Evolutionary conservation across 306 rosid genomes (phyloP).

Genomic region (Pyrus betulifolia): DNA sequence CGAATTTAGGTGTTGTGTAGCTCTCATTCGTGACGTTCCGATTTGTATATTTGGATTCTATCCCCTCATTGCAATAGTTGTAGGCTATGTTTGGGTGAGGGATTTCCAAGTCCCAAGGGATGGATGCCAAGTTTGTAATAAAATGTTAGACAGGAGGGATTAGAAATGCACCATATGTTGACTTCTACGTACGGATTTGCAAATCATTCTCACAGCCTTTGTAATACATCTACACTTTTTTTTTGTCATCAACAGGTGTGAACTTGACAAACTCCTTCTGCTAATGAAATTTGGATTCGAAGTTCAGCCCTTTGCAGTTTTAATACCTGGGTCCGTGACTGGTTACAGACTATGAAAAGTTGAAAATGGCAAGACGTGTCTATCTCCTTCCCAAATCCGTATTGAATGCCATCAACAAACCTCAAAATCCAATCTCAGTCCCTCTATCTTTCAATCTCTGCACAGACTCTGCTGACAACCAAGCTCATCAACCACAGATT

Average conservation of each 20-base stretch:
- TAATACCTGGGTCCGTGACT: not conserved
- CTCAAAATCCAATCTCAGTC: conserved; percentile 7
- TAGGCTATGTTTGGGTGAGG: too few relatives aligned
- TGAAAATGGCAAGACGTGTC: conserved; percentile 31
- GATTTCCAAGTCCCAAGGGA: too few relatives aligned
- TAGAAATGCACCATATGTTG: not conserved
- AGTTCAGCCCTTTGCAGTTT: too few relatives aligned
- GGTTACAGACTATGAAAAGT: not conserved
- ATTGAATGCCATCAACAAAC: conserved; percentile 1
- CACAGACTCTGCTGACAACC: conserved; percentile 20
- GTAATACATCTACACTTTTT: not conserved
- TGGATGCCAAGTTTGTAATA: not conserved
- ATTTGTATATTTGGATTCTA: too few relatives aligned
- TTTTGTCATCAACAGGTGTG: not conserved
- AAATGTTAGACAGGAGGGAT: not conserved
- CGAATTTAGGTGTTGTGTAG: not conserved
- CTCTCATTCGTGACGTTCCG: too few relatives aligned
- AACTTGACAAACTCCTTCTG: not conserved
- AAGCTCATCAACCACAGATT: not conserved
- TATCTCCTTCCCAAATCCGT: conserved; percentile 21
- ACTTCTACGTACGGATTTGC: too few relatives aligned
- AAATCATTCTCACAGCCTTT: not conserved
- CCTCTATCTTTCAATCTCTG: conserved; percentile 18
- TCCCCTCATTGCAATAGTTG: too few relatives aligned
- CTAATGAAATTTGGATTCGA: not conserved